Evolutionary conservation across 1,139 yeast species (phyloP).

Genomic region (Starmera stellimalicola): DNA sequence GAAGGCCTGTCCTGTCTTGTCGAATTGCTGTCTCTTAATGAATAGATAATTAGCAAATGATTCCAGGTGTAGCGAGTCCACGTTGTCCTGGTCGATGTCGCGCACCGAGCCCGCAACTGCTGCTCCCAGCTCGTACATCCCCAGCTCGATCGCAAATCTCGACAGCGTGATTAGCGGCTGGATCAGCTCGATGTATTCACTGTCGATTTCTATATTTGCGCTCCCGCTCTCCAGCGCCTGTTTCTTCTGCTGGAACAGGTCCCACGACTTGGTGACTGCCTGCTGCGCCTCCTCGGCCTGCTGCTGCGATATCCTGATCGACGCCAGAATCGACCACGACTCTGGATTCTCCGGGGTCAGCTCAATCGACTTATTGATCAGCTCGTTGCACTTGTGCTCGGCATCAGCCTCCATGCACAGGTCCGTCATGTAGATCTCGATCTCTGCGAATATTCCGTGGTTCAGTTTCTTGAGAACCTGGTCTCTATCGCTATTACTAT

Average conservation of each 20-base stretch:
- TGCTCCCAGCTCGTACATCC: conserved; percentile 54
- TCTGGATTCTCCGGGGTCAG: conserved; percentile 57
- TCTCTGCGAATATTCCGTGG: conserved; percentile 74
- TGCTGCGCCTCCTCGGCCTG: conserved; percentile 59
- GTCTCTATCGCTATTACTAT: conserved; percentile 5
- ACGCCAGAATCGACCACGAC: conserved; percentile 73
- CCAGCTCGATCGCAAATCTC: conserved; percentile 71
- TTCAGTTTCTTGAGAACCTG: conserved; percentile 35
- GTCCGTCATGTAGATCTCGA: conserved; percentile 99
- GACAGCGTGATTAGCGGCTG: conserved; percentile 65
- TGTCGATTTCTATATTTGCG: conserved; percentile 31
- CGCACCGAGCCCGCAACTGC: conserved; percentile 52
- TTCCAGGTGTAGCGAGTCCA: conserved; percentile 75
- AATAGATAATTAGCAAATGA: conserved; percentile 63
- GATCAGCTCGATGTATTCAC: conserved; percentile 52
- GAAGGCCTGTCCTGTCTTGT: conserved; percentile 5
- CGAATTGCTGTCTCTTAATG: conserved; percentile 30
- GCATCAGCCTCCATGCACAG: conserved; percentile 91
- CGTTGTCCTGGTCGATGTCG: conserved; percentile 73
- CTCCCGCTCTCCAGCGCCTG: conserved; percentile 35
- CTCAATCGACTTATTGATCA: conserved; percentile 56
- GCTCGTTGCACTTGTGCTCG: conserved; percentile 66
- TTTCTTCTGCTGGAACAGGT: conserved; percentile 46
- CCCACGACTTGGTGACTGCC: conserved; percentile 70
- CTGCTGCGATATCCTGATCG: conserved; percentile 86